Percentiles rank a stretch among this genome's conserved stretches.
These are phyloP conservation scores for Fusarium protoensiforme DNA, from an alignment of 2,329 filamentous ascomycete genomes.

Conservation along the genomic window DNA sequence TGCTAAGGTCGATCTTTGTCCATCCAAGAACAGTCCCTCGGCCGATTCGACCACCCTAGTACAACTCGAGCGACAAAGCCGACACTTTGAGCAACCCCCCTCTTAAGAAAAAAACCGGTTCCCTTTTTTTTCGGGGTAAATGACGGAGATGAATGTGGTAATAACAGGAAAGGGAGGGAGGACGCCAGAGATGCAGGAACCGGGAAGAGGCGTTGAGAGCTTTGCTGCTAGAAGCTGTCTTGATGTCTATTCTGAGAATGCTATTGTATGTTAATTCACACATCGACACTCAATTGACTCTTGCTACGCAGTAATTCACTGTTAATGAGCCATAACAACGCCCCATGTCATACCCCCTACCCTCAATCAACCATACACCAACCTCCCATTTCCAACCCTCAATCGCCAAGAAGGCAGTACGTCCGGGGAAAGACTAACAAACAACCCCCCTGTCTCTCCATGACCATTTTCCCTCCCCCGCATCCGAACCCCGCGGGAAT, in stretches of 20 bases:
- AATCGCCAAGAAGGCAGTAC: neutral
- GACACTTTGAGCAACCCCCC: neutral
- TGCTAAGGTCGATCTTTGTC: slow-evolving; percentile 9
- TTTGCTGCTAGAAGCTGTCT: neutral
- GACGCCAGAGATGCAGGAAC: slow-evolving; percentile 31
- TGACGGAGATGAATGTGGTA: neutral
- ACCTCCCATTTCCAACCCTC: neutral
- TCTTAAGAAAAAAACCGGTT: slow-evolving; percentile 8
- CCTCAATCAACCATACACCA: neutral
- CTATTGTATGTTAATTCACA: neutral
- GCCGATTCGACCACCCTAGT: slow-evolving; percentile 8
- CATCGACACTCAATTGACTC: neutral
- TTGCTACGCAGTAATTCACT: neutral
- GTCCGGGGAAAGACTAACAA: slow-evolving; percentile 28
- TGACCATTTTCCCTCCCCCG: slow-evolving; percentile 36
- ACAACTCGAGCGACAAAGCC: slow-evolving; percentile 21
- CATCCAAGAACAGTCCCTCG: slow-evolving; percentile 12
- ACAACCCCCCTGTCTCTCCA: slow-evolving; percentile 1
- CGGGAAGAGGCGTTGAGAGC: neutral
- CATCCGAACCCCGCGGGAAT: slow-evolving; percentile 25
- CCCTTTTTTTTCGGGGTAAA: slow-evolving; percentile 3
- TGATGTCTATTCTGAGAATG: neutral
- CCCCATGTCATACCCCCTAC: neutral
- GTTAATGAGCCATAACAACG: neutral
- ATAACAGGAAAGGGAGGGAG: neutral